Percentiles rank a stretch among this genome's conserved stretches.
Evolutionary conservation across 148 eudicot species (phyloP).

Genomic region (Rhododendron ferrugineum): DNA sequence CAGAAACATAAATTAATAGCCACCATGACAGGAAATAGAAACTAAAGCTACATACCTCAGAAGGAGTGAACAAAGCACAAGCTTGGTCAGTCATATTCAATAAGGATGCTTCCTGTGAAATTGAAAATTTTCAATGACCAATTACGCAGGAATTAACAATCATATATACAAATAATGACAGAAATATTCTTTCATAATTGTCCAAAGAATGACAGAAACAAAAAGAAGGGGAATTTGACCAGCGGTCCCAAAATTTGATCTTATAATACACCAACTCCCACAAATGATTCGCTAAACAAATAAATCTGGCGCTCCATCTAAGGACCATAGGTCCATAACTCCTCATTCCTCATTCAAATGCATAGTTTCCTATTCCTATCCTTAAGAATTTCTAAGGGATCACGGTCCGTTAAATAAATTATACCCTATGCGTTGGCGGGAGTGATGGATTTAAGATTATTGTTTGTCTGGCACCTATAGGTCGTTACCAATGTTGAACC

Average conservation of each 20-base stretch:
- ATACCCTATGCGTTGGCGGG: background rate
- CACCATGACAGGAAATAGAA: background rate
- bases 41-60: constrained; percentile 48
- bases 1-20: background rate
- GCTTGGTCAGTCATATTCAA: constrained; percentile 81
- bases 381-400: background rate
- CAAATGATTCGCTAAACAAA: background rate
- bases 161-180: background rate
- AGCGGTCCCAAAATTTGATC: background rate
- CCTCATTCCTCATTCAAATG: background rate
- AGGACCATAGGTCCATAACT: background rate
- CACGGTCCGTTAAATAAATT: background rate
- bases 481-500: background rate
- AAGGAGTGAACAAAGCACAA: constrained; percentile 64
- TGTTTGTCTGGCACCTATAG: background rate
- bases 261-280: background rate
- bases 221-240: background rate
- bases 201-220: background rate
- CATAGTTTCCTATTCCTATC: background rate
- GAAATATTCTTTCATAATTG: background rate
- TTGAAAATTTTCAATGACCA: background rate
- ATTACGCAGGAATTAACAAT: background rate
- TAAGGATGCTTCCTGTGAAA: constrained; percentile 79
- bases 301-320: background rate
- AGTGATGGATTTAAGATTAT: background rate